Percentiles rank a stretch among this genome's conserved stretches.
Conservation (phyloP, 352 stramenopile genomes). For the Phytopythium mirpurense region DNA sequence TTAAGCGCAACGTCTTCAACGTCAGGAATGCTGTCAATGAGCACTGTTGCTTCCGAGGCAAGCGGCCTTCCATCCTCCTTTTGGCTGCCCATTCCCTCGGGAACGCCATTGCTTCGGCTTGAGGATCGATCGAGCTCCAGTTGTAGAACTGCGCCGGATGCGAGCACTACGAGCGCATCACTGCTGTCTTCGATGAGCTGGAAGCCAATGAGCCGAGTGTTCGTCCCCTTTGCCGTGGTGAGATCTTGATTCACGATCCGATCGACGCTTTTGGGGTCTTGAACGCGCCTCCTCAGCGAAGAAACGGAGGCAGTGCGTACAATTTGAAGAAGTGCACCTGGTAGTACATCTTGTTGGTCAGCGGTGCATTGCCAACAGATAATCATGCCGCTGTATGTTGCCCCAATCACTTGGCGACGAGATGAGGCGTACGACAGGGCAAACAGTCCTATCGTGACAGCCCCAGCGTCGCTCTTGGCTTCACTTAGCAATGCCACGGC, state of each 20-base stretch:
- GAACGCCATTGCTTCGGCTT: not conserved
- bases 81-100: not conserved
- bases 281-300: slow-evolving; percentile 8
- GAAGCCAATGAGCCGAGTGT: slow-evolving; percentile 4
- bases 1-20: slow-evolving; percentile 32
- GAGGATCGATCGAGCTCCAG: slow-evolving; percentile 18
- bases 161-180: slow-evolving; percentile 17
- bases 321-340: slow-evolving; percentile 29
- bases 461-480: not conserved
- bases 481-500: not conserved
- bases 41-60: not conserved
- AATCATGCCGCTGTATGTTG: slow-evolving; percentile 26
- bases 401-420: slow-evolving; percentile 37
- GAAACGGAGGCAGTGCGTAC: slow-evolving; percentile 12
- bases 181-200: slow-evolving; percentile 19
- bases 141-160: slow-evolving; percentile 19
- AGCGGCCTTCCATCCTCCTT: slow-evolving; percentile 1
- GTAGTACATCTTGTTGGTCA: slow-evolving; percentile 11
- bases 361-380: slow-evolving; percentile 25
- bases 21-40: slow-evolving; percentile 22
- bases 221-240: not conserved
- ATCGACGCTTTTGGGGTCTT: not conserved
- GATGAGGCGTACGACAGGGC: slow-evolving; percentile 28
- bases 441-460: slow-evolving; percentile 18
- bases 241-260: not conserved